phyloP scores from a whole-genome alignment of 805 yeast genomes.

The Saccharomycopsis guyanensis region DNA sequence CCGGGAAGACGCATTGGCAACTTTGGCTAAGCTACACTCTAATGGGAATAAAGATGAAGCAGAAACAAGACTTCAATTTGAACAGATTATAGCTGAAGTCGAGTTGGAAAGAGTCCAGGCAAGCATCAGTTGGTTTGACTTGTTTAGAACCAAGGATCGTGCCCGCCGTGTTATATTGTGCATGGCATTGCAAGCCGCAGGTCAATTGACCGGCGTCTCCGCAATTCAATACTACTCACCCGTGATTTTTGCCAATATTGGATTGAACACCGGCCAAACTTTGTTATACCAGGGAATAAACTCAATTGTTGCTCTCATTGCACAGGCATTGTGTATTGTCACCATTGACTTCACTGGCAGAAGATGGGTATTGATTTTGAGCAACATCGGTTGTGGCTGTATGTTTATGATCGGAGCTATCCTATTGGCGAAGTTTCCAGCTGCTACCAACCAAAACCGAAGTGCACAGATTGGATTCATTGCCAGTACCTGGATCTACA shows the following conservation, averaged over 20 bases:
- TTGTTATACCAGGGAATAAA: constrained; percentile 25
- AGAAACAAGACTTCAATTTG: constrained; percentile 23
- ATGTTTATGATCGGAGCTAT: constrained; percentile 24
- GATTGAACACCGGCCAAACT: constrained; percentile 30
- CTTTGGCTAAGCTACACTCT: constrained; percentile 38
- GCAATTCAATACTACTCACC: constrained; percentile 43
- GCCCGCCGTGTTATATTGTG: constrained; percentile 25
- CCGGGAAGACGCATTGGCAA: neutral
- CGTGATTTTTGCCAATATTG: constrained; percentile 37
- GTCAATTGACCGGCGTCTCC: constrained; percentile 35
- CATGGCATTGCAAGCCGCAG: constrained; percentile 23
- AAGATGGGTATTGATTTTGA: constrained; percentile 22
- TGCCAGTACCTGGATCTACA: constrained; percentile 27
- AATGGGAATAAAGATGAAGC: constrained; percentile 35
- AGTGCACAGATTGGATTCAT: constrained; percentile 26
- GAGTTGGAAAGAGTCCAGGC: constrained; percentile 4
- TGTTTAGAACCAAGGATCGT: constrained; percentile 22
- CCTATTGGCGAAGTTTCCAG: constrained; percentile 24
- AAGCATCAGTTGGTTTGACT: constrained; percentile 3
- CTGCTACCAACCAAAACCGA: constrained; percentile 21
- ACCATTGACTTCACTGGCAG: constrained; percentile 25
- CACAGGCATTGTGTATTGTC: constrained; percentile 21
- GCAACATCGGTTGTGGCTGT: constrained; percentile 5
- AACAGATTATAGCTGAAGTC: constrained; percentile 8
- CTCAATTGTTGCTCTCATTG: constrained; percentile 25